Percentiles rank a stretch among this genome's conserved stretches.
phyloP scores from a whole-genome alignment of 164 flowering plant species.

The Kalanchoe fedtschenkoi region DNA sequence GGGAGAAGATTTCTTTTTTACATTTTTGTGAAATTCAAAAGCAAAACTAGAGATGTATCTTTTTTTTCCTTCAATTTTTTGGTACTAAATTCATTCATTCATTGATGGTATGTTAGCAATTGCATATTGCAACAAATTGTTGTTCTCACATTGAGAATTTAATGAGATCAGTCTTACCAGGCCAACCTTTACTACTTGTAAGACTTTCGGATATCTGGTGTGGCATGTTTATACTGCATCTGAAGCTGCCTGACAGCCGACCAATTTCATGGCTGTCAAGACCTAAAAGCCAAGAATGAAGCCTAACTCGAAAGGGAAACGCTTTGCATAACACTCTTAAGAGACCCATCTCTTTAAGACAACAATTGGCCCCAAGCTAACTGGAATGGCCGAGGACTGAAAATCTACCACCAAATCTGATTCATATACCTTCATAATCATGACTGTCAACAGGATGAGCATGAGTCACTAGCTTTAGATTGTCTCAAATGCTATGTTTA shows the following conservation, averaged over 20 bases:
- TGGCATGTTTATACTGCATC: no score
- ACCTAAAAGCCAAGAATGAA: not conserved
- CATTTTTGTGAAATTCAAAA: not conserved
- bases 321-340: no score
- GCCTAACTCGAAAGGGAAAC: not conserved
- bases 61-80: no score
- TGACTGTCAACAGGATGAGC: not conserved
- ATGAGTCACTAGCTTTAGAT: no score
- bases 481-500: not conserved
- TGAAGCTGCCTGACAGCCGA: not conserved
- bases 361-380: no score
- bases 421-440: no score
- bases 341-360: no score
- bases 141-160: not conserved
- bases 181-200: no score
- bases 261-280: not conserved
- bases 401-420: no score
- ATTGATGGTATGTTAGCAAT: not conserved
- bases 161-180: not conserved
- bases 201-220: no score
- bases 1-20: not conserved
- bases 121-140: not conserved
- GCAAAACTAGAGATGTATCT: not conserved
- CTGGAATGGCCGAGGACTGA: no score
- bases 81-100: not conserved